Conservation (phyloP, 2,329 filamentous ascomycete species). For the Ascochyta viciae-villosae region DNA sequence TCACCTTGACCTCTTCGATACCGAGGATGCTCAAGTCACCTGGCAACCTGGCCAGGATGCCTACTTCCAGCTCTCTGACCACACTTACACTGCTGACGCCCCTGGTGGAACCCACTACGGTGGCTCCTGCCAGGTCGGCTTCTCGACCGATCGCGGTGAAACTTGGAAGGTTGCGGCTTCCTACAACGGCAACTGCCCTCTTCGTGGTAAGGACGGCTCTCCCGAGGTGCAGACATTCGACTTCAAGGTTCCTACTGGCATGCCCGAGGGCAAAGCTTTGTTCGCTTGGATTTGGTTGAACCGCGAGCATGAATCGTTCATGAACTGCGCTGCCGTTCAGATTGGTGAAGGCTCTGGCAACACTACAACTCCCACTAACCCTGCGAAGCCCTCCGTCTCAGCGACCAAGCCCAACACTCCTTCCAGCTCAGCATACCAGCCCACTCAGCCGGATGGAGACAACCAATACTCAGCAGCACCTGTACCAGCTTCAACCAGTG, state of each 20-base stretch:
- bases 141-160: slow-evolving; percentile 52
- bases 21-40: slow-evolving; percentile 52
- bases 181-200: slow-evolving; percentile 58
- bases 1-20: slow-evolving; percentile 54
- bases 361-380: slow-evolving; percentile 20
- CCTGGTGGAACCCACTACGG: slow-evolving; percentile 54
- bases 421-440: slow-evolving; percentile 20
- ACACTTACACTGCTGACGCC: slow-evolving; percentile 40
- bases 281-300: slow-evolving; percentile 60
- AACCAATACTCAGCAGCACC: slow-evolving; percentile 7
- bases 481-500: slow-evolving; percentile 7
- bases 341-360: slow-evolving; percentile 43
- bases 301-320: slow-evolving; percentile 55
- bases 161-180: slow-evolving; percentile 55
- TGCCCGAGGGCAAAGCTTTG: slow-evolving; percentile 51
- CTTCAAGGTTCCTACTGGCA: slow-evolving; percentile 54
- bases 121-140: slow-evolving; percentile 57
- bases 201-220: slow-evolving; percentile 48
- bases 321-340: slow-evolving; percentile 55
- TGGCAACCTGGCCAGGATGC: slow-evolving; percentile 54
- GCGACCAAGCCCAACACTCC: slow-evolving; percentile 22
- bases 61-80: slow-evolving; percentile 48
- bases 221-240: slow-evolving; percentile 54
- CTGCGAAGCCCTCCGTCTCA: slow-evolving; percentile 20
- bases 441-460: slow-evolving; percentile 9